Evolutionary conservation across 2,329 filamentous ascomycete species (phyloP).

Genomic region (Verticillium albo-atrum): DNA sequence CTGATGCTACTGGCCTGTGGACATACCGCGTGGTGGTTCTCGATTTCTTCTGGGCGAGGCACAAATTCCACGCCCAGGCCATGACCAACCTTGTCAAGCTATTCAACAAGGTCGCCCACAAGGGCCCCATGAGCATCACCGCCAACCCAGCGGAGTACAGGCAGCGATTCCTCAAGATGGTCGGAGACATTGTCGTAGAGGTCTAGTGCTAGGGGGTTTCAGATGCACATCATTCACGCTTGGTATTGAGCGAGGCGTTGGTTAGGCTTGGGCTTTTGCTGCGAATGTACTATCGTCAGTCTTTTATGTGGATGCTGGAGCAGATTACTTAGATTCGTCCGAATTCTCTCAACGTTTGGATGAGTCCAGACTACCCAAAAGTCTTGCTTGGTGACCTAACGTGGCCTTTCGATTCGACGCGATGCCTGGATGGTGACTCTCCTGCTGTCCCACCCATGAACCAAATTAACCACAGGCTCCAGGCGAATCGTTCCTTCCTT

Average conservation of each 20-base stretch:
- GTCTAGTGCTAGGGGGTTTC: constrained; percentile 15
- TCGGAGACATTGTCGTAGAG: constrained; percentile 34
- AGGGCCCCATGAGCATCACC: constrained; percentile 73
- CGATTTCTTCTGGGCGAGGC: constrained; percentile 77
- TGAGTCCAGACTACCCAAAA: no score
- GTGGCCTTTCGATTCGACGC: no score
- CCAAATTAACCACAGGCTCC: no score
- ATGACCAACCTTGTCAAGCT: constrained; percentile 62
- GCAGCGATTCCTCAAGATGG: constrained; percentile 46
- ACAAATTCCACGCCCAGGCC: constrained; percentile 60
- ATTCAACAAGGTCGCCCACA: constrained; percentile 58
- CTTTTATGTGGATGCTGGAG: not conserved
- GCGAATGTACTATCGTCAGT: not conserved
- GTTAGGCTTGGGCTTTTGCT: not conserved
- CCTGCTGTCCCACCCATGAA: no score
- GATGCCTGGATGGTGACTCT: no score
- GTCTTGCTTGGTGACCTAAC: no score
- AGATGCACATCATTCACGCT: not conserved
- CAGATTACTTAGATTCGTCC: no score
- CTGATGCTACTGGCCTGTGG: constrained; percentile 59
- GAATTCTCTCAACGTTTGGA: no score
- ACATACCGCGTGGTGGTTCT: constrained; percentile 63
- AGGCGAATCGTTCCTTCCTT: no score
- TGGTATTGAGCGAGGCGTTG: not conserved
- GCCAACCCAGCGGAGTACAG: constrained; percentile 65